A percentile compares a stretch with the other conserved stretches of the same genome.
Conservation (phyloP, 2,329 filamentous ascomycete species). For the Stachybotrys chlorohalonatus region DNA sequence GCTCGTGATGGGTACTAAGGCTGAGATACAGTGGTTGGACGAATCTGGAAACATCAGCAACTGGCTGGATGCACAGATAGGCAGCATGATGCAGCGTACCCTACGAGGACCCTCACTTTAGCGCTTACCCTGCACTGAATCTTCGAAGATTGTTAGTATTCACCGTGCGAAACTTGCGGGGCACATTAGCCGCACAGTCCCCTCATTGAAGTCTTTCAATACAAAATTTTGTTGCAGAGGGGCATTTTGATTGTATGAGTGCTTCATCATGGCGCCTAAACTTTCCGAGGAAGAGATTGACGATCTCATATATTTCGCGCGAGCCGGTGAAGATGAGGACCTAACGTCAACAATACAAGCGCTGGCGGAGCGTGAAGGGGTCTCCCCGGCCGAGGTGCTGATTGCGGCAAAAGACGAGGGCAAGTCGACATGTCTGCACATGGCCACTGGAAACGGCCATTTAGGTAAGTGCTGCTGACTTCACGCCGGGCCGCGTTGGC, state of each 20-base stretch:
- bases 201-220: slow-evolving; percentile 17
- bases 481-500: not conserved
- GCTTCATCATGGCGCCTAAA: slow-evolving; percentile 34
- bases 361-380: slow-evolving; percentile 53
- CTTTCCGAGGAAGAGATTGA: slow-evolving; percentile 76
- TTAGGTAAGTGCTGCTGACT: slow-evolving; percentile 42
- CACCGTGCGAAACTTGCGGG: slow-evolving; percentile 28
- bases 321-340: slow-evolving; percentile 65
- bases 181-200: slow-evolving; percentile 24
- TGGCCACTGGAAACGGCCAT: slow-evolving; percentile 87
- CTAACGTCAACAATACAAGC: slow-evolving; percentile 50
- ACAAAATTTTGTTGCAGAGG: slow-evolving; percentile 16
- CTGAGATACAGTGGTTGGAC: slow-evolving; percentile 67
- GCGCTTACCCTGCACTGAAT: slow-evolving; percentile 11
- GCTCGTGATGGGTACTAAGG: slow-evolving; percentile 66
- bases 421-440: slow-evolving; percentile 79
- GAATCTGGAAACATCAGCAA: slow-evolving; percentile 36
- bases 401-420: slow-evolving; percentile 61
- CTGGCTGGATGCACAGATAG: slow-evolving; percentile 40
- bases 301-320: slow-evolving; percentile 82
- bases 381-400: slow-evolving; percentile 54
- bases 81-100: slow-evolving; percentile 1
- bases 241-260: not conserved
- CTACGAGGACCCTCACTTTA: not conserved
- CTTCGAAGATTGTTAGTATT: not conserved